Base-by-base conservation (phyloP, 2,329 filamentous ascomycete genomes). In the Xylariaceae sp. region DNA sequence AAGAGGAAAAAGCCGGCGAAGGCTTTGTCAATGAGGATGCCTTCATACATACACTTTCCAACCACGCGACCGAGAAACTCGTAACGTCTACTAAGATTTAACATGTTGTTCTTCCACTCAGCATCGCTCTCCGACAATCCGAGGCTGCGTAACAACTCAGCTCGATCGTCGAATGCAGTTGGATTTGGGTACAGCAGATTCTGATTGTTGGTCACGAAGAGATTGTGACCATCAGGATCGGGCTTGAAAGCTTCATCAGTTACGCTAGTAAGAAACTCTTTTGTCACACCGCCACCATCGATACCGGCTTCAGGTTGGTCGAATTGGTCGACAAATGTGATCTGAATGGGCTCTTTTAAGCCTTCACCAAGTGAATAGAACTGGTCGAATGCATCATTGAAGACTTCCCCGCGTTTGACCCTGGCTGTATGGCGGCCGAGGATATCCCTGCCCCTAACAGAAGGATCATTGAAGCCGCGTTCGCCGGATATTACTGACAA, bases 11-110 rank as follows among this genome's bases (percentile, higher is more conserved):
- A 99, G 0, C 90, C 88, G 1, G 93, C 93, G 77, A 99, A 99
- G 48, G 86, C 86, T 57, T 97, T 88, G 73, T 99, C 93, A 45
- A 98, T 88, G 2, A 99, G 81, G 44, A 99, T 98, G 0, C 93
- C 93, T 75, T 99, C 95, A 70, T 99, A 99, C 68, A 99, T 80
- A 74, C 95, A 99, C 72, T 99, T 99, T 10, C 95, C 95, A 21
- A 99, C 88, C 23, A 99, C 85, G 2, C 95, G 89, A 1, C 95
- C 95, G 0, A 98, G 79, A 64, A 99, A 99, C 69, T 98, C 93
- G 69, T 91, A 98, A 14, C 87, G 85, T 59, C 83, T 84, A 4
- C 95, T 77, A 16, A 95, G 73, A 23, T 86, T 81, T 3, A 75
- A 72, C 47, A 91, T 77, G 2, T 77, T 73, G 0, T 81, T 78